These are phyloP conservation scores for Calvatia gigantea DNA, from an alignment of 768 basidiomycete genomes.

Conservation along the genomic window DNA sequence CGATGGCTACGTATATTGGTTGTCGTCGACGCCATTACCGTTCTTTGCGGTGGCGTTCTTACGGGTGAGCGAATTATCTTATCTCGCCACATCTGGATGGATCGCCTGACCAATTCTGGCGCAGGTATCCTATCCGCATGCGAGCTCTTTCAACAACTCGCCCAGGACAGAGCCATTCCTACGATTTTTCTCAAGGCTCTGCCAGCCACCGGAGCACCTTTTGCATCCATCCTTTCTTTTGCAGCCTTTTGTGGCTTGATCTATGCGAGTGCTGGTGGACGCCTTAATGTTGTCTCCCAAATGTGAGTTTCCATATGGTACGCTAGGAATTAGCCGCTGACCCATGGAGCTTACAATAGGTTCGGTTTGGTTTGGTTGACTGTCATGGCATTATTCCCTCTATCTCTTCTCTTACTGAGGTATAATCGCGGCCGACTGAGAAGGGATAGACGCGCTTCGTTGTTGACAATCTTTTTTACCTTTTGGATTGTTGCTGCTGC, in stretches of 20 bases:
- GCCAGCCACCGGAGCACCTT: slow-evolving; percentile 48
- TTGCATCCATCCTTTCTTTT: slow-evolving; percentile 50
- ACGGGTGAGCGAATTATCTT: slow-evolving; percentile 41
- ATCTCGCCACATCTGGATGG: not conserved
- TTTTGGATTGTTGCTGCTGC: slow-evolving; percentile 38
- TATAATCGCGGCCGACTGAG: slow-evolving; percentile 63
- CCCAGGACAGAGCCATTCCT: slow-evolving; percentile 61
- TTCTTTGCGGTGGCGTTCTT: slow-evolving; percentile 69
- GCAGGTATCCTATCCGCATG: slow-evolving; percentile 57
- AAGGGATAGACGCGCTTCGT: slow-evolving; percentile 35
- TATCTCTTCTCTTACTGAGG: slow-evolving; percentile 55
- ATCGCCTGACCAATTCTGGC: not conserved
- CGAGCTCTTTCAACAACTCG: slow-evolving; percentile 54
- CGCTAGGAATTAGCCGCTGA: not conserved
- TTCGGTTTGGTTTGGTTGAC: slow-evolving; percentile 67
- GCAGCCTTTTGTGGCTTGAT: slow-evolving; percentile 44
- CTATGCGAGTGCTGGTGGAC: slow-evolving; percentile 57
- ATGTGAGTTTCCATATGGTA: slow-evolving; percentile 36
- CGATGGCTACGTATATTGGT: slow-evolving; percentile 60
- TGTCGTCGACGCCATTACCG: slow-evolving; percentile 65
- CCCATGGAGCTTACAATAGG: slow-evolving; percentile 28
- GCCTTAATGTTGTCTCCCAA: slow-evolving; percentile 50
- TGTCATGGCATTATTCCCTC: slow-evolving; percentile 62
- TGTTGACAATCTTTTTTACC: slow-evolving; percentile 39
- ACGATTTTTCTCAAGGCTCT: slow-evolving; percentile 42